These are phyloP conservation scores for Fremontodendron californicum DNA, from an alignment of 345 rosid genomes.

Conservation along the genomic window DNA sequence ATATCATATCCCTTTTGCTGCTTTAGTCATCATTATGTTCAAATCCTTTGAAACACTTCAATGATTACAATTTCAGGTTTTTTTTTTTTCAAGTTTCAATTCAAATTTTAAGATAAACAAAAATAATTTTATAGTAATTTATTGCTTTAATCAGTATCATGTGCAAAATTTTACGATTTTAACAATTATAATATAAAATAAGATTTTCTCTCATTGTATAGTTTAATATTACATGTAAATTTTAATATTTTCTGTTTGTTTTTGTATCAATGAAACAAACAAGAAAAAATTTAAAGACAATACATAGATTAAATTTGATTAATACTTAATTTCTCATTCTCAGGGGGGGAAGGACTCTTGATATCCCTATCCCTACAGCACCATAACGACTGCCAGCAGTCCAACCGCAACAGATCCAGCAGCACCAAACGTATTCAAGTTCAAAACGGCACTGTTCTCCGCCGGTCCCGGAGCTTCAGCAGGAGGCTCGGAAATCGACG, in stretches of 20 bases:
- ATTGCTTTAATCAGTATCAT: too few relatives aligned
- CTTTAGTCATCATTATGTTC: too few relatives aligned
- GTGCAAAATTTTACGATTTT: too few relatives aligned
- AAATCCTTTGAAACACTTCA: too few relatives aligned
- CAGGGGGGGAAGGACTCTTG: not conserved
- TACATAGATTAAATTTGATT: not conserved
- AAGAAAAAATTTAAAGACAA: not conserved
- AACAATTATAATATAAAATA: too few relatives aligned
- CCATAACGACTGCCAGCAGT: not conserved
- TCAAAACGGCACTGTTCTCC: not conserved
- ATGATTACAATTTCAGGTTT: too few relatives aligned
- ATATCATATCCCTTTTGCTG: too few relatives aligned
- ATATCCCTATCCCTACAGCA: not conserved
- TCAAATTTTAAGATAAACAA: too few relatives aligned
- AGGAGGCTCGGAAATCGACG: not conserved
- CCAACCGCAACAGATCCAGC: not conserved
- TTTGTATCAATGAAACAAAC: not conserved
- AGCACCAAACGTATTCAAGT: not conserved
- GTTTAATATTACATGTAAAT: too few relatives aligned
- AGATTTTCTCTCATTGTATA: too few relatives aligned
- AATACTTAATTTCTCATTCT: not conserved
- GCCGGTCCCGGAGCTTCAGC: slow-evolving; percentile 4
- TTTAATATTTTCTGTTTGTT: not conserved
- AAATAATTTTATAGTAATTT: too few relatives aligned
- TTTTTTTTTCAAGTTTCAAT: too few relatives aligned